A percentile compares a stretch with the other conserved stretches of the same genome.
phyloP scores from a whole-genome alignment of 768 basidiomycete species.

The Lyophyllum shimeji region DNA sequence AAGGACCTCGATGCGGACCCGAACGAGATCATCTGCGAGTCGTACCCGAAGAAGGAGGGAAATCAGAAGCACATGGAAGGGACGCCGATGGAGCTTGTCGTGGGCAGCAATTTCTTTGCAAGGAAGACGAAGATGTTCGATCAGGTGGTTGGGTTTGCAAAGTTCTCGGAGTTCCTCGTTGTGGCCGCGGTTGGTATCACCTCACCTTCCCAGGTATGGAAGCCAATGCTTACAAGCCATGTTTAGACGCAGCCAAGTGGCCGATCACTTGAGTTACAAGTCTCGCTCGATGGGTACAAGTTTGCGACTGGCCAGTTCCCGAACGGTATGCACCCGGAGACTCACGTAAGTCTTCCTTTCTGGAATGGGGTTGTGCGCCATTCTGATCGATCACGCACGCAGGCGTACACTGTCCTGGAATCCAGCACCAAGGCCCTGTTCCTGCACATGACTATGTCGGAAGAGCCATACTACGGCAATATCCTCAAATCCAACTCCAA shows the following conservation, averaged over 20 bases:
- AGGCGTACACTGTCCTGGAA: slow-evolving; percentile 95
- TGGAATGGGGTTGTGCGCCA: not conserved
- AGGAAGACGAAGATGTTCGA: slow-evolving; percentile 80
- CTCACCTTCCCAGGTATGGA: slow-evolving; percentile 3
- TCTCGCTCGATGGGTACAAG: slow-evolving; percentile 85
- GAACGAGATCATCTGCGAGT: slow-evolving; percentile 91
- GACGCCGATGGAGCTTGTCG: slow-evolving; percentile 78
- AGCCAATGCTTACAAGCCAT: not conserved
- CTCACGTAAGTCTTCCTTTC: slow-evolving; percentile 62
- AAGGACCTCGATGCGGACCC: slow-evolving; percentile 75
- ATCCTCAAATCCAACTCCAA: slow-evolving; percentile 97
- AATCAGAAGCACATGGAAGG: slow-evolving; percentile 60
- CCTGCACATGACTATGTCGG: slow-evolving; percentile 93
- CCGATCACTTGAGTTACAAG: slow-evolving; percentile 76
- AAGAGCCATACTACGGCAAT: slow-evolving; percentile 82
- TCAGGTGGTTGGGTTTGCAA: slow-evolving; percentile 90
- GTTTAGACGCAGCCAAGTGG: slow-evolving; percentile 49
- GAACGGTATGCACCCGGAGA: slow-evolving; percentile 83
- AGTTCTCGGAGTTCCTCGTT: slow-evolving; percentile 95
- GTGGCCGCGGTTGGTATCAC: slow-evolving; percentile 78
- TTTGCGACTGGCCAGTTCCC: slow-evolving; percentile 92
- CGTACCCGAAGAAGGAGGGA: slow-evolving; percentile 78
- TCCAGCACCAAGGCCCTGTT: slow-evolving; percentile 93
- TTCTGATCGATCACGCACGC: not conserved
- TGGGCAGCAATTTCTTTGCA: slow-evolving; percentile 70